Base-by-base conservation (phyloP, 139 green algal species). In the Coccomyxa sp. region DNA sequence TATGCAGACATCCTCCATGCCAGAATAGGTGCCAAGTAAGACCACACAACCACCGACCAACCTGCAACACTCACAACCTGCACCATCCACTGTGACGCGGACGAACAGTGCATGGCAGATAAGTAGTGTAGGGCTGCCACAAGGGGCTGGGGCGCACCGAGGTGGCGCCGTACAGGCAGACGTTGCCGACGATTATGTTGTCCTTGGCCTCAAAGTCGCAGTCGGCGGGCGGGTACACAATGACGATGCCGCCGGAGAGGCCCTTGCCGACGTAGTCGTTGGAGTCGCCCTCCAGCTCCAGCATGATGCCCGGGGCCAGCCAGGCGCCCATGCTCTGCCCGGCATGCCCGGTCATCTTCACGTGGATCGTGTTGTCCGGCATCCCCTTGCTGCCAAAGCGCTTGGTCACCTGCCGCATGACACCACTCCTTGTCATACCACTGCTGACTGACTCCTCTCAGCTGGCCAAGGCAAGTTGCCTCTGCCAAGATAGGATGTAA, bases 191-290 rank as follows among this genome's bases (percentile, higher is more conserved):
- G 54, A 98, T 93, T 82, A 98, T 93, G 82, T 98, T 96, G 40
- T 97, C 89, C 69, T 91, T 83, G 0, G 94, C 76, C 40, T 88
- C 79, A 77, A 97, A 98, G n/a, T 75, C 89, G 41, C 79, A 83
- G 29, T 34, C 70, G 69, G 86, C 77, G 35, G 84, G 89, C 8
- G 92, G 92, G 87, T 95, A 95, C n/a, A 97, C 91, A 1, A 87
- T 80, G 35, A 98, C 76, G 8, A 89, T 69, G 41, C 91, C 94
- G 44, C 94, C 94, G 44, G 82, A 92, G 54, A 98, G 85, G 50
- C 93, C 93, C 90, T 98, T 98, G 84, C 92, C 95, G 7, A 98
- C 95, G 73, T 98, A 98, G 88, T 98, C 95, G 80, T 98, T 98
- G 55, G 95, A 90, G 72, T 98, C 94, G 5, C 94, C 94, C 85